phyloP scores from a whole-genome alignment of 192 early-diverging fungal genomes.

The Funneliformis geosporum region DNA sequence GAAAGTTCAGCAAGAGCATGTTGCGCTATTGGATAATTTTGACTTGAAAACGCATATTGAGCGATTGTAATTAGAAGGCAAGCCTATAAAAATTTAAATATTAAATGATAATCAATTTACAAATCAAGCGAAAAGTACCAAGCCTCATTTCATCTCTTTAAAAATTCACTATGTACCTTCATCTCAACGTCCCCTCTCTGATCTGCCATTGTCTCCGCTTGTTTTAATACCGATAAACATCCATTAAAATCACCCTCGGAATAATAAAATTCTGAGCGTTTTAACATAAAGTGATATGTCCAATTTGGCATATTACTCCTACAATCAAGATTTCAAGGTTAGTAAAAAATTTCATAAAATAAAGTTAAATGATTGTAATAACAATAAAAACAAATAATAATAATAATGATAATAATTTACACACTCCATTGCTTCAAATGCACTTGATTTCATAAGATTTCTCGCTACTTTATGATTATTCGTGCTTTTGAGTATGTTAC shows the following conservation, averaged over 20 bases:
- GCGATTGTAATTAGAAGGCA: slow-evolving; percentile 30
- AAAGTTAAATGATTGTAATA: background rate
- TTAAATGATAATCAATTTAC: background rate
- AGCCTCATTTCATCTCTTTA: background rate
- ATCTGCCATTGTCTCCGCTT: slow-evolving; percentile 31
- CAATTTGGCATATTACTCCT: slow-evolving; percentile 29
- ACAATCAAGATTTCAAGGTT: background rate
- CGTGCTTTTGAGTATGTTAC: slow-evolving; percentile 21
- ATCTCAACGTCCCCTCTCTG: slow-evolving; percentile 34
- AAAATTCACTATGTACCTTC: slow-evolving; percentile 24
- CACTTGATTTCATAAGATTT: slow-evolving; percentile 23
- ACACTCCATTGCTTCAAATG: slow-evolving; percentile 32
- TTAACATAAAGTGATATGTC: slow-evolving; percentile 33
- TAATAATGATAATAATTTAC: background rate
- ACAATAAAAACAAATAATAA: no score
- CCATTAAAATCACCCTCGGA: slow-evolving; percentile 22
- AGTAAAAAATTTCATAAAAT: background rate
- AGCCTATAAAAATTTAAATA: slow-evolving; percentile 4
- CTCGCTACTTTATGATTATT: slow-evolving; percentile 28
- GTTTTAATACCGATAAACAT: slow-evolving; percentile 27
- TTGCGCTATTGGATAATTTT: slow-evolving; percentile 23
- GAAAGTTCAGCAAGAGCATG: slow-evolving; percentile 26
- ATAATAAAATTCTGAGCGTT: slow-evolving; percentile 12
- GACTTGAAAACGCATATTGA: slow-evolving; percentile 33
- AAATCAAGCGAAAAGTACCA: no score